Base-by-base conservation (phyloP, 495 filamentous ascomycete species). In the Penicillium canariense region DNA sequence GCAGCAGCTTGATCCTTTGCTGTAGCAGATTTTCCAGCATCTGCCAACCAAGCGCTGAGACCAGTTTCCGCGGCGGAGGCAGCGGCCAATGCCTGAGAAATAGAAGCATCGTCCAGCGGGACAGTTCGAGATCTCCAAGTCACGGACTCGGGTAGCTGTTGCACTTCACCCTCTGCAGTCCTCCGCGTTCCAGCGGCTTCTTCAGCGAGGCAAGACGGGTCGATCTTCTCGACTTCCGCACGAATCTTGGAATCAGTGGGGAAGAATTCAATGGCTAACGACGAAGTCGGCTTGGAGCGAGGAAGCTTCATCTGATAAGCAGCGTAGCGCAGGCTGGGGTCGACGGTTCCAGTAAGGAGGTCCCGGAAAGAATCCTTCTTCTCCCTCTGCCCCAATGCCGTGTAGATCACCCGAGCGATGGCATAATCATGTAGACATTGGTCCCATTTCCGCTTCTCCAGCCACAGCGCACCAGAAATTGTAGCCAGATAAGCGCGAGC, bases 311-410 rank as follows among this genome's bases (percentile, higher is more conserved):
- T 74, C 66, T 96, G 89, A 71, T 97, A 97, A 5, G 95, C 92
- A 3, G 90, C 91, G 70, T 93, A 97, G 46, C 92, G 85, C 57
- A 97, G 87, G 52, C 91, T 96, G 6, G 93, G 92, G 62, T 99
- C 95, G 43, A 96, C 84, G 22, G 87, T 96, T 54, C 85, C 84
- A 11, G 87, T 84, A 30, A 97, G 73, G 15, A 96, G 78, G 38
- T 99, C 94, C 48, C 86, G 86, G 71, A 89, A 95, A 39, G 89
- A 73, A 61, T 96, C 94, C 59, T 80, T 82, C 62, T 80, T 80
- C 7, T 73, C 73, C 39, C 68, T 63, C 60, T 85, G 86, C 12
- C 81, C 79, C 12, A 99, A 75, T 2, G 87, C 82, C 36, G 78
- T 84, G 68, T 97, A 99, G 57, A 96, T 88, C 15, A 96, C 81